Evolutionary conservation across 1,139 yeast genomes (phyloP).

Genomic region (Pichia cactophila): DNA sequence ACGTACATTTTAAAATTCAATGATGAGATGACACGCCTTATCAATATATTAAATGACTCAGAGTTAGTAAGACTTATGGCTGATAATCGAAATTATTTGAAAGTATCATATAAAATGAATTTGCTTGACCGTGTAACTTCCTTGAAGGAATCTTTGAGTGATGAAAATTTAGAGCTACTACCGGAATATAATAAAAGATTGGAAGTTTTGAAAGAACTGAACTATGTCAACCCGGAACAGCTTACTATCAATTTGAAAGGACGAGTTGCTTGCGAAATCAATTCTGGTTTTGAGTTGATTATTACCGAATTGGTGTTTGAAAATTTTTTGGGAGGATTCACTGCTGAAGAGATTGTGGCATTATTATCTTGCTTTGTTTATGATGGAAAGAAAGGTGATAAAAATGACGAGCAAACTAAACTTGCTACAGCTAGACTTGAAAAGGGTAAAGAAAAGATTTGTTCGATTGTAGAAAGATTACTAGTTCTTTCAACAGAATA

Average conservation of each 20-base stretch:
- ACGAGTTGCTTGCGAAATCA: conserved; percentile 64
- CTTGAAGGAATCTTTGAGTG: conserved; percentile 60
- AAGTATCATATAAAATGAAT: conserved; percentile 39
- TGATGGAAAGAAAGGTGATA: conserved; percentile 52
- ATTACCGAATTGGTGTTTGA: conserved; percentile 84
- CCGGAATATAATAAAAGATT: conserved; percentile 93
- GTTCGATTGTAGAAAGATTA: conserved; percentile 60
- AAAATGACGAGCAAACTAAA: conserved; percentile 39
- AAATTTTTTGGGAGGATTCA: conserved; percentile 86
- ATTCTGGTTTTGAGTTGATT: conserved; percentile 85
- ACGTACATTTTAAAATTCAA: conserved; percentile 33
- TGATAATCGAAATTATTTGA: conserved; percentile 36
- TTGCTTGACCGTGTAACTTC: conserved; percentile 46
- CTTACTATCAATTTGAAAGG: conserved; percentile 70
- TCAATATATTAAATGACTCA: conserved; percentile 17
- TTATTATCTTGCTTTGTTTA: conserved; percentile 85
- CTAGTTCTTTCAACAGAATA: conserved; percentile 55
- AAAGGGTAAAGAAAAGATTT: conserved; percentile 63
- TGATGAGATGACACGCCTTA: conserved; percentile 23
- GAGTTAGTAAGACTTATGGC: conserved; percentile 35
- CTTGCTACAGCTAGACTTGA: conserved; percentile 75
- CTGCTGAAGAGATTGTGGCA: conserved; percentile 95
- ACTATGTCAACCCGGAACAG: conserved; percentile 54
- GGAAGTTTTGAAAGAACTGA: conserved; percentile 62
- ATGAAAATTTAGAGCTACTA: conserved; percentile 78